Evolutionary conservation across 163 green algal genomes (phyloP), one percentile per base, ranked within the genome.

Genomic region (Scenedesmus sp.): DNA sequence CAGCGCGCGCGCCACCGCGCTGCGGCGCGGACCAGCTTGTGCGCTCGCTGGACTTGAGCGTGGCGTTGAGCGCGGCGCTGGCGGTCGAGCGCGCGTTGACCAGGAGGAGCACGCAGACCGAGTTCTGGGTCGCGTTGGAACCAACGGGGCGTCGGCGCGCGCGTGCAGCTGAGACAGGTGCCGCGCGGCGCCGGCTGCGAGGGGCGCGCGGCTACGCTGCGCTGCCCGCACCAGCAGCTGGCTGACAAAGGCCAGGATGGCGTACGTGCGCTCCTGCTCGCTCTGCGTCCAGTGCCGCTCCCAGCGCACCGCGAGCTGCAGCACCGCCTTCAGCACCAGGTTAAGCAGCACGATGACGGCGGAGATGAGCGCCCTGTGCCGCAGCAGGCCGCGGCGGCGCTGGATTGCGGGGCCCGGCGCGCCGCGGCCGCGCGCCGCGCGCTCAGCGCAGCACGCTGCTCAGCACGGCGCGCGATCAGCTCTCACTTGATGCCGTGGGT

Each of bases 31-130:
- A 77, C 69, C 69, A 77, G 13, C 54, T 53, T 22, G 44, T 71
- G 15, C 24, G 31, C n/a, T 80, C 3, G 50, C 39, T 63, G 36
- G 15, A 20, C n/a, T n/a, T 53, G 20, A 81, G 60, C 13, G 14
- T 42, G 6, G 42, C 20, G 53, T 81, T 81, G 62, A 81, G 74
- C 24, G 51, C 31, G 18, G 13, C 11, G 42, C 62, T 75, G 47
- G 54, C 74, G 26, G 33, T 67, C 20, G 13, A 53, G 44, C 58
- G 71, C 3, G 72, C 76, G 45, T 88, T 90, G 14, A 86, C 81
- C 66, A 87, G 72, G 31, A 90, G 72, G 63, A 90, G 70, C 63
- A 90, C 83, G 31, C 84, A 60, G 57, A 83, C 75, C 1, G 70
- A 77, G 69, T 84, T 85, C n/a, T n/a, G n/a, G n/a, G n/a, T n/a